Base-by-base conservation (phyloP, 805 yeast species). In the Cyberlindnera veronae region DNA sequence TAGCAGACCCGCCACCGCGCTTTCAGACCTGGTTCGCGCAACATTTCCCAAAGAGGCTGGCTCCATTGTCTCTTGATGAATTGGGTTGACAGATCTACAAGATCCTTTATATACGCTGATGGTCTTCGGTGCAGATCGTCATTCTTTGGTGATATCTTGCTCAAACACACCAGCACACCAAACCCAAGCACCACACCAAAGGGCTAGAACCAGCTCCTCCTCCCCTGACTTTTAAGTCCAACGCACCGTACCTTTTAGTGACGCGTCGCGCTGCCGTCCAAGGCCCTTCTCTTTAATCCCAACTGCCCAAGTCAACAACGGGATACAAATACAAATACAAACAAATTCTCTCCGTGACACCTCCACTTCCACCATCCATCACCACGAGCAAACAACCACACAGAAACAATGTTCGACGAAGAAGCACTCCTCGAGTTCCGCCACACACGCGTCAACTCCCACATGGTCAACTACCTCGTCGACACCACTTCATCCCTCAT, bases 401-500 rank as follows among this genome's bases (percentile, higher is more conserved):
- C 22, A 24, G 12, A 29, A 33, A 11, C 15, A 14, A 68, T 68
- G 72, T 66, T 71, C 10, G 71, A 68, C 50, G 53, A 62, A 33
- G 66, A 69, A 54, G 84, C 84, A 10, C 67, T 79, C 37, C 64
- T 68, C 45, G 58, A 69, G 30, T 79, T 79, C 53, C 60, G 78
- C 30, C 68, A 76, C 58, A 77, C 68, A 51, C 76, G 81, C 16
- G 83, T 79, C 35, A 63, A 68, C 30, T 55, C 68, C 16, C 79
- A 77, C 36, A 79, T 79, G 86, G 70, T 79, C 14, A 66, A 69
- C 21, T 71, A 73, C 48, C 64, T 79, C 46, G 84, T 74, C 4
- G 67, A 77, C 26, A 77, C 83, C 35, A 79, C 85, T 16, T 61
- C 66, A 35, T 71, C 82, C 2, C 73, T 79, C 31, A 77, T 79